These are phyloP conservation scores for Leccinum disarticulatum DNA, from an alignment of 768 basidiomycete genomes.

Conservation along the genomic window DNA sequence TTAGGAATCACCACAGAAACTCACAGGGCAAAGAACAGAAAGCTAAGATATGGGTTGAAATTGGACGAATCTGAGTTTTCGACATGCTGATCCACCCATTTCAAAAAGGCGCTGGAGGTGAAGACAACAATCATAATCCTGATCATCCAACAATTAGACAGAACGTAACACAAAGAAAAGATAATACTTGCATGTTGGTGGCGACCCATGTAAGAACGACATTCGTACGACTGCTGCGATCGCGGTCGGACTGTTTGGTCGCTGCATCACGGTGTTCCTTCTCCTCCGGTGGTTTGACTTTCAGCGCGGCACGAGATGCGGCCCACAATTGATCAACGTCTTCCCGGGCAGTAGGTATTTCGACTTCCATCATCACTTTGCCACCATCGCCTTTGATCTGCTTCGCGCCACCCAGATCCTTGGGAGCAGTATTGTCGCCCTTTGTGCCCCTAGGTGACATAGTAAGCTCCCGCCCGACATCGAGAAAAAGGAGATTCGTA, in stretches of 20 bases:
- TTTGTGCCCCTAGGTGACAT: constrained; percentile 72
- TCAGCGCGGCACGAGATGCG: constrained; percentile 69
- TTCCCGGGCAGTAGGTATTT: constrained; percentile 76
- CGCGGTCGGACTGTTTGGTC: constrained; percentile 87
- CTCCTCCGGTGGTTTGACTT: constrained; percentile 64
- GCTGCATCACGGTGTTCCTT: constrained; percentile 83
- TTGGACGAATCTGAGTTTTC: constrained; percentile 45
- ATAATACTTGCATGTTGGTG: constrained; percentile 68
- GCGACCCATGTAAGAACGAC: constrained; percentile 84
- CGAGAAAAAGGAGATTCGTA: constrained; percentile 15
- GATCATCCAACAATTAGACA: constrained; percentile 2
- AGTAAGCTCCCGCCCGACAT: background rate
- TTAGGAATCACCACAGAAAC: constrained; percentile 14
- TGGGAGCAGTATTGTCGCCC: constrained; percentile 83
- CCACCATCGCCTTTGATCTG: constrained; percentile 84
- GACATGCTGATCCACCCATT: constrained; percentile 67
- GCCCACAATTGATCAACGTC: constrained; percentile 88
- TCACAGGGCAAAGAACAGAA: constrained; percentile 71
- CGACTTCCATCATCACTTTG: constrained; percentile 84
- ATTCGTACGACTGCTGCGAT: constrained; percentile 81
- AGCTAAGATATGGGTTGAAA: constrained; percentile 88
- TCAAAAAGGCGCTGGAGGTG: constrained; percentile 72
- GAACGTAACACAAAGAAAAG: background rate
- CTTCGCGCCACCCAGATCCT: constrained; percentile 90
- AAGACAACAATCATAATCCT: constrained; percentile 73